A percentile compares a stretch with the other conserved stretches of the same genome.
Conservation (phyloP, 2,329 filamentous ascomycete genomes). For the Paraconiothyrium brasiliense region DNA sequence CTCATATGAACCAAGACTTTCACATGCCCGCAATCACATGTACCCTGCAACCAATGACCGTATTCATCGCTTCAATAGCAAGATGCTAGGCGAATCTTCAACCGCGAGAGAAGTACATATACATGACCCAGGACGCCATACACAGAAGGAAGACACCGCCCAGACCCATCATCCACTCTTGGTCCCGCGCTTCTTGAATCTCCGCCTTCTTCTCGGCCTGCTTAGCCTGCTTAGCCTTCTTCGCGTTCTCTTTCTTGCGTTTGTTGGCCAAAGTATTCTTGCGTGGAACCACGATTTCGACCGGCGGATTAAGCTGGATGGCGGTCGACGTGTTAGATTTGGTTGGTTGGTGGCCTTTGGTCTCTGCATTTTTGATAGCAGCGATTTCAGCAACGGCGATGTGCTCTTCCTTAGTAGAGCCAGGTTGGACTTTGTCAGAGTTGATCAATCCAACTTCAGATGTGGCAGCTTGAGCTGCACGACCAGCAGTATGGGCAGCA, state of each 20-base stretch:
- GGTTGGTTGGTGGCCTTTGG: not conserved
- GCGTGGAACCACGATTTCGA: not conserved
- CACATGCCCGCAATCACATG: not conserved
- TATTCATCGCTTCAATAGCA: not conserved
- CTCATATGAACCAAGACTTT: too few relatives aligned
- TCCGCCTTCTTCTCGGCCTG: not conserved
- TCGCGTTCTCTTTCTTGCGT: not conserved
- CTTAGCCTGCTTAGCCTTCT: not conserved
- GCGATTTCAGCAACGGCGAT: not conserved
- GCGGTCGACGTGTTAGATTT: not conserved
- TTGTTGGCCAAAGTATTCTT: not conserved
- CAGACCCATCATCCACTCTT: not conserved
- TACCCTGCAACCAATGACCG: not conserved
- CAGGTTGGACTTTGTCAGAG: not conserved
- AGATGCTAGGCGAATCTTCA: not conserved
- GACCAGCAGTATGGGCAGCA: not conserved
- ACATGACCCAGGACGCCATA: not conserved
- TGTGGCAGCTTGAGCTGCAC: not conserved
- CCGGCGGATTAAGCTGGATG: not conserved
- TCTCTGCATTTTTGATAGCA: not conserved
- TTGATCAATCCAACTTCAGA: not conserved
- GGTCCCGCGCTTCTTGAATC: not conserved
- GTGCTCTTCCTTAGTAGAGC: too few relatives aligned
- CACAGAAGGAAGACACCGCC: not conserved
- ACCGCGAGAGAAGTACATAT: not conserved